Percentiles rank a stretch among this genome's conserved stretches.
Evolutionary conservation across 169 alveolate species (phyloP).

Genomic region (Plasmodium vivax): DNA sequence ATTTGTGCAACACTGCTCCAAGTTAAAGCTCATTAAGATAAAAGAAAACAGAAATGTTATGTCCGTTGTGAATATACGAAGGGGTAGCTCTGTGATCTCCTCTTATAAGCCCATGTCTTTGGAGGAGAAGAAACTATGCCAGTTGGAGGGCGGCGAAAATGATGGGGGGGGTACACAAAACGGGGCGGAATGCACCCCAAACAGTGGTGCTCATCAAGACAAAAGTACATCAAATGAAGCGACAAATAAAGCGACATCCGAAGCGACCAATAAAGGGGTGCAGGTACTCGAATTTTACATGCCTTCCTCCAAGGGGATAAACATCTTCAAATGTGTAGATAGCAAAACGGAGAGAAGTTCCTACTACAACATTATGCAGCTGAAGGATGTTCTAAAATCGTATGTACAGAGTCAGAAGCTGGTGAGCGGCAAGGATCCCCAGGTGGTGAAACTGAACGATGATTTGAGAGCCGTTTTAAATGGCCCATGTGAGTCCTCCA

Average conservation of each 20-base stretch:
- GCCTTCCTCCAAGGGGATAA: slow-evolving; percentile 62
- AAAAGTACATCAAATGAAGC: slow-evolving; percentile 21
- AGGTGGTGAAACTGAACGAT: slow-evolving; percentile 13
- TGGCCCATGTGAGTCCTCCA: background rate
- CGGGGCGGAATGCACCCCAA: background rate
- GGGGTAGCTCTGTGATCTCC: slow-evolving; percentile 31
- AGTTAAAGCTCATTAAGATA: slow-evolving; percentile 65
- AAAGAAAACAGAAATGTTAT: slow-evolving; percentile 75
- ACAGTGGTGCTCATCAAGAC: slow-evolving; percentile 13
- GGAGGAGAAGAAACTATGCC: slow-evolving; percentile 40
- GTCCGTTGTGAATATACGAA: slow-evolving; percentile 73
- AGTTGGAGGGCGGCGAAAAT: slow-evolving; percentile 17
- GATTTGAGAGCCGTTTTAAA: background rate
- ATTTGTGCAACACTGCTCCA: slow-evolving; percentile 75
- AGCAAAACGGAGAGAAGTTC: slow-evolving; percentile 27
- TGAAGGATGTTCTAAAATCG: slow-evolving; percentile 50
- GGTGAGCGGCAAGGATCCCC: background rate
- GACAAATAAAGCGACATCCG: slow-evolving; percentile 31
- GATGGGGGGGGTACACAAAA: background rate
- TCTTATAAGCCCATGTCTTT: slow-evolving; percentile 69
- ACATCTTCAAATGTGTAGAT: slow-evolving; percentile 64
- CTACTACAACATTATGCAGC: slow-evolving; percentile 49
- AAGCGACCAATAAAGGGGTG: slow-evolving; percentile 52
- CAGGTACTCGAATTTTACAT: slow-evolving; percentile 73
- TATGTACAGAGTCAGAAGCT: slow-evolving; percentile 33